Conservation (phyloP, 352 stramenopile species). For the Phytopythium oedochilum region DNA sequence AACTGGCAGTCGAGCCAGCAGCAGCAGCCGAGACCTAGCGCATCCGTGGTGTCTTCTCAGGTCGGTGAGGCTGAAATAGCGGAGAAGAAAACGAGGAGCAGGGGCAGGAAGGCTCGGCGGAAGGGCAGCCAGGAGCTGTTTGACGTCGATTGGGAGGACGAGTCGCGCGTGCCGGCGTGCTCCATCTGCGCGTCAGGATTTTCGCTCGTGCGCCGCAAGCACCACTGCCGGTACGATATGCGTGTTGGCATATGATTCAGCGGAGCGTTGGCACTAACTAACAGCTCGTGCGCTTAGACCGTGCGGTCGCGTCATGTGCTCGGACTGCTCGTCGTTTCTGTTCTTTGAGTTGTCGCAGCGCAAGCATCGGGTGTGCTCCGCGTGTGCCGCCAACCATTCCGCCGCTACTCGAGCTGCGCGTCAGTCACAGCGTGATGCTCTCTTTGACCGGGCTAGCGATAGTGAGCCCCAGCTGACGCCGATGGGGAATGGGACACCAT, state of each 20-base stretch:
- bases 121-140: conserved; percentile 62
- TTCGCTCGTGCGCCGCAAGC: conserved; percentile 64
- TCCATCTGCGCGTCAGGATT: conserved; percentile 53
- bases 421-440: not conserved
- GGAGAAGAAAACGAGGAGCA: not conserved
- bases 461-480: conserved; percentile 1
- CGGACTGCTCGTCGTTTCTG: conserved; percentile 65
- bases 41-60: conserved; percentile 11
- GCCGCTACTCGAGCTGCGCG: conserved; percentile 7
- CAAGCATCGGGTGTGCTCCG: conserved; percentile 62
- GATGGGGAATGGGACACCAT: conserved; percentile 5
- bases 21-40: conserved; percentile 10
- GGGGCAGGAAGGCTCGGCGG: conserved; percentile 24
- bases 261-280: too few relatives aligned
- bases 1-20: conserved; percentile 5
- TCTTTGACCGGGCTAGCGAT: conserved; percentile 6
- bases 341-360: conserved; percentile 50
- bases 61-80: not conserved
- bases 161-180: conserved; percentile 35
- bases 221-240: conserved; percentile 72
- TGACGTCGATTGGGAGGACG: conserved; percentile 56
- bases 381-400: conserved; percentile 27
- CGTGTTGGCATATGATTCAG: too few relatives aligned
- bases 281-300: too few relatives aligned
- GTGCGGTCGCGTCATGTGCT: conserved; percentile 73